These are phyloP conservation scores for Cladobotryum mycophilum DNA, from an alignment of 2,329 filamentous ascomycete genomes.

Conservation along the genomic window DNA sequence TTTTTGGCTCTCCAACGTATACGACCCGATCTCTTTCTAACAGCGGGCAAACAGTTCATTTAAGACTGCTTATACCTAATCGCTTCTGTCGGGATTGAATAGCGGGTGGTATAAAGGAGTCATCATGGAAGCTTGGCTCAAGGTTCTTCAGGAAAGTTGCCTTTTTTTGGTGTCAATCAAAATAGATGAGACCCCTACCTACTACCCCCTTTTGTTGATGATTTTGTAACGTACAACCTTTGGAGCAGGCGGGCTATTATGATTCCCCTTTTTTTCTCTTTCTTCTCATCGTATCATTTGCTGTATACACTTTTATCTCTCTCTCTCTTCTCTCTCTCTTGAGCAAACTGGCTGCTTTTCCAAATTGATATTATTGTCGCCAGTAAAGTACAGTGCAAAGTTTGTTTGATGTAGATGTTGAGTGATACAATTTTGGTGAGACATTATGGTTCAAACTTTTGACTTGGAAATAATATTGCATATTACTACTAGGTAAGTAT, in stretches of 20 bases:
- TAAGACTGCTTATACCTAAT: not conserved
- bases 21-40: not conserved
- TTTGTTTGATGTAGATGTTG: not conserved
- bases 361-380: constrained; percentile 24
- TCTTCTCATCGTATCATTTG: constrained; percentile 13
- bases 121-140: not conserved
- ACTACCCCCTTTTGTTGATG: not conserved
- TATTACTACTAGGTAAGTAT: no score
- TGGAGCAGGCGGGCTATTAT: no score
- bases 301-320: not conserved
- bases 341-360: no score
- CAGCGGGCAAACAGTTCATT: not conserved
- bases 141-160: constrained; percentile 16
- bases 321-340: no score
- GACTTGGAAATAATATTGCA: no score
- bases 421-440: no score
- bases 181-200: constrained; percentile 21
- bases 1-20: no score
- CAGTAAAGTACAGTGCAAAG: not conserved
- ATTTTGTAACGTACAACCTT: no score
- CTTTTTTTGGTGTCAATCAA: constrained; percentile 22
- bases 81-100: not conserved
- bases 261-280: constrained; percentile 5
- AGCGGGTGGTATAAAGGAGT: not conserved
- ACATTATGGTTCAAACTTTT: no score